Conservation (phyloP, 169 alveolate genomes). For the Theileria equi region DNA sequence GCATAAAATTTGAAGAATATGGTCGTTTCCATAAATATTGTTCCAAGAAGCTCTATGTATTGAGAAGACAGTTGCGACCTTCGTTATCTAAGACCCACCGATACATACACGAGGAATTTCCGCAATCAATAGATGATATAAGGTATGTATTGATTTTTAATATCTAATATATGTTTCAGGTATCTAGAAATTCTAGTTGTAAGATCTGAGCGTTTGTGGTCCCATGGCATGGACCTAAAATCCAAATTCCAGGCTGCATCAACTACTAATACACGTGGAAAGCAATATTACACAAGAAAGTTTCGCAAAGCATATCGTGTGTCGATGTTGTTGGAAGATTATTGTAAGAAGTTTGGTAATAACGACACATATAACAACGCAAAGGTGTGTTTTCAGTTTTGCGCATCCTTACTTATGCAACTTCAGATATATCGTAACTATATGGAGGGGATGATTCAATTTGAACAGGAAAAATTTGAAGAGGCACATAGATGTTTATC, state of each 20-base stretch:
- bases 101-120: constrained; percentile 49
- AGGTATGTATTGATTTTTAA: constrained; percentile 19
- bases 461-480: constrained; percentile 32
- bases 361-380: constrained; percentile 38
- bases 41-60: constrained; percentile 36
- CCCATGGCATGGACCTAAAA: constrained; percentile 54
- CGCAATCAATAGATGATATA: constrained; percentile 28
- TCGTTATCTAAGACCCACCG: constrained; percentile 5
- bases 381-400: constrained; percentile 8
- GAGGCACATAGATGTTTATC: constrained; percentile 48
- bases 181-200: constrained; percentile 56
- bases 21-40: constrained; percentile 54
- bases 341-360: constrained; percentile 38
- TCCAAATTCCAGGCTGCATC: constrained; percentile 59
- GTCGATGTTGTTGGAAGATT: constrained; percentile 25
- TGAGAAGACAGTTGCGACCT: constrained; percentile 46
- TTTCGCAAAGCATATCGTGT: constrained; percentile 35
- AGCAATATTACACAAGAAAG: constrained; percentile 47
- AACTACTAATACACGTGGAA: constrained; percentile 16
- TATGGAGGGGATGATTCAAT: constrained; percentile 55
- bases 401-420: not conserved
- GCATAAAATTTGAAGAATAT: constrained; percentile 55
- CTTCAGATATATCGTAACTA: constrained; percentile 30
- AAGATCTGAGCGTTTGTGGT: constrained; percentile 53
- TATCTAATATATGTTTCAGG: constrained; percentile 4